Conservation (phyloP, 1,284 basidiomycete species). For the Ganoderma multipileum region DNA sequence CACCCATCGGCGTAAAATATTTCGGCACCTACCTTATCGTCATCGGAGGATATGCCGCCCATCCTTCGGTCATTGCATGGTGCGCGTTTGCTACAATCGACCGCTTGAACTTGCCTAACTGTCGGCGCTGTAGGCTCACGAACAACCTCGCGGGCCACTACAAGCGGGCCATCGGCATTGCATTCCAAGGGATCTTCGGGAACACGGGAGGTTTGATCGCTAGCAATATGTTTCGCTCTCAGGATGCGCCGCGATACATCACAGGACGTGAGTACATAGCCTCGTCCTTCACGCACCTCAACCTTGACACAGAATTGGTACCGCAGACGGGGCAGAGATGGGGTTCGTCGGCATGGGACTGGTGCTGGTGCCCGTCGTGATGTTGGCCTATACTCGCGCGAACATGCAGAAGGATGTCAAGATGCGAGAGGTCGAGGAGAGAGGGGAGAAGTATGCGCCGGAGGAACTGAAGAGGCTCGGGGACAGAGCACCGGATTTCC, state of each 20-base stretch:
- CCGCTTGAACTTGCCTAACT: conserved; percentile 11
- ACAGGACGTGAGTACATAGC: conserved; percentile 58
- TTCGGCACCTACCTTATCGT: conserved; percentile 71
- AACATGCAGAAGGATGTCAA: conserved; percentile 49
- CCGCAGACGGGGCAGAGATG: conserved; percentile 63
- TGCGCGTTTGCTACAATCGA: background rate
- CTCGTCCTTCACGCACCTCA: background rate
- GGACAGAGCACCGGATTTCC: conserved; percentile 69
- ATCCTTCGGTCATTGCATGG: conserved; percentile 72
- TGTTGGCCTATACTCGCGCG: conserved; percentile 57
- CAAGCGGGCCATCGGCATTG: conserved; percentile 69
- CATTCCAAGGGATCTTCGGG: conserved; percentile 67
- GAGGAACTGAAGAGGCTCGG: conserved; percentile 59
- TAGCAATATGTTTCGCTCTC: conserved; percentile 63
- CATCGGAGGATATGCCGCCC: conserved; percentile 60
- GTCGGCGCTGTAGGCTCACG: conserved; percentile 48
- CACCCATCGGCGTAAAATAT: conserved; percentile 59
- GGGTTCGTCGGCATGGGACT: conserved; percentile 73
- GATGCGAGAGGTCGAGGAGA: conserved; percentile 25
- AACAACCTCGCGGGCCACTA: conserved; percentile 70
- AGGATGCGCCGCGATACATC: conserved; percentile 65
- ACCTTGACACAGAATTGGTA: background rate
- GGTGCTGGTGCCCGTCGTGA: conserved; percentile 54
- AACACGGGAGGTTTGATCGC: conserved; percentile 63
- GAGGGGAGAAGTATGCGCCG: conserved; percentile 19